Percentiles rank a stretch among this genome's conserved stretches.
phyloP scores from a whole-genome alignment of 306 rosid genomes.

The Quercus aquifolioides region DNA sequence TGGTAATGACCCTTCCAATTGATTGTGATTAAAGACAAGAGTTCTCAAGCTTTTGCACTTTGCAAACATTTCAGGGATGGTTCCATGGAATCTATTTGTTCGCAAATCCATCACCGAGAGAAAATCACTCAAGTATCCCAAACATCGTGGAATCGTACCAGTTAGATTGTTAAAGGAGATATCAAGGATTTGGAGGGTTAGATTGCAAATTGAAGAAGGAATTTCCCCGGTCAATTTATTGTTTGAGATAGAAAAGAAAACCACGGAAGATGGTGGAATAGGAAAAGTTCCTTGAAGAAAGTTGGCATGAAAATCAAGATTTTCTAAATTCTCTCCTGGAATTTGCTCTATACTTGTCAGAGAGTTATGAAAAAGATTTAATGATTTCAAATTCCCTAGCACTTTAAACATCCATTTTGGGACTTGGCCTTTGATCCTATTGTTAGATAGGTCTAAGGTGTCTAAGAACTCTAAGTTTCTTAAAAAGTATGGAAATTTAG shows the following conservation, averaged over 20 bases:
- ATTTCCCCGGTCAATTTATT: slow-evolving; percentile 23
- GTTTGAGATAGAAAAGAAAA: slow-evolving; percentile 9
- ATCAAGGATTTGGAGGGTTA: not conserved
- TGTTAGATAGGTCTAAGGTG: no score
- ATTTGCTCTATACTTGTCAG: slow-evolving; percentile 3
- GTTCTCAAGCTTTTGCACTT: not conserved
- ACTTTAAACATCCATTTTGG: no score
- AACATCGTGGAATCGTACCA: slow-evolving; percentile 30
- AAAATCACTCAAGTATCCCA: not conserved
- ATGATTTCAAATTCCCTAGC: accelerated
- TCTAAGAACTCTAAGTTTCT: not conserved
- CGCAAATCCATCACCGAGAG: slow-evolving; percentile 26
- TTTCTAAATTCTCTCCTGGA: not conserved
- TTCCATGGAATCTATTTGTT: slow-evolving; percentile 27
- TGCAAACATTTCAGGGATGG: not conserved
- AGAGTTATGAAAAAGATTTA: slow-evolving; percentile 26
- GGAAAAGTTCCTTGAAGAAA: slow-evolving; percentile 26
- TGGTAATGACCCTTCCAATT: slow-evolving; percentile 32
- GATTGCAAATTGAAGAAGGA: slow-evolving; percentile 3
- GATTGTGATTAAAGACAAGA: slow-evolving; percentile 28
- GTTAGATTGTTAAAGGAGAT: slow-evolving; percentile 9
- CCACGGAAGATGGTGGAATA: not conserved
- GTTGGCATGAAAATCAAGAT: slow-evolving; percentile 5
- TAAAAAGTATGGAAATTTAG: slow-evolving; percentile 15
- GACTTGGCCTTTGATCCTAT: no score